Percentiles rank a stretch among this genome's conserved stretches.
Conservation (phyloP, 495 filamentous ascomycete species). For the Neurospora sp. region DNA sequence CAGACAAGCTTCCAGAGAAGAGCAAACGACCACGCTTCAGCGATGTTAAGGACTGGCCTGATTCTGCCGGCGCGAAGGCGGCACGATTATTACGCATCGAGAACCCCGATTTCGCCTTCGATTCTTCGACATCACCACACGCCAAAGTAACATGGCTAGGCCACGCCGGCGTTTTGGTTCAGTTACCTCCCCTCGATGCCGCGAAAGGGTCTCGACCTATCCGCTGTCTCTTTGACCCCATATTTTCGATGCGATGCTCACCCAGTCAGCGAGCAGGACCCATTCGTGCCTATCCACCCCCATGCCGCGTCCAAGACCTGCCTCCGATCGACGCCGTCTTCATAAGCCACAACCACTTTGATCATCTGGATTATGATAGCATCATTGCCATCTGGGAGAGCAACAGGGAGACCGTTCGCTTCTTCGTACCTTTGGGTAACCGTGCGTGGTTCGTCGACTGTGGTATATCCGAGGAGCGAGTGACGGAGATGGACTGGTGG, state of each 20-base stretch:
- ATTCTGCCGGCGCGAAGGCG: conserved; percentile 10
- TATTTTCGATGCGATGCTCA: conserved; percentile 41
- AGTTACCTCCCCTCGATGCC: conserved; percentile 14
- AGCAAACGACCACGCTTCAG: conserved; percentile 2
- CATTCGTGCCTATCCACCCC: conserved; percentile 38
- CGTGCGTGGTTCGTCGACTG: conserved; percentile 25
- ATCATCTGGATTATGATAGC: conserved; percentile 38
- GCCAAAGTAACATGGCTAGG: conserved; percentile 42
- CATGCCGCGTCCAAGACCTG: conserved; percentile 35
- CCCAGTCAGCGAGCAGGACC: conserved; percentile 38
- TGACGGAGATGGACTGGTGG: conserved; percentile 46
- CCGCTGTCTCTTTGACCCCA: conserved; percentile 40
- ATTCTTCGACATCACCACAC: background rate
- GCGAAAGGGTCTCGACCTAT: conserved; percentile 7
- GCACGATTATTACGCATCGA: conserved; percentile 10
- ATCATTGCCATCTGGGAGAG: conserved; percentile 27
- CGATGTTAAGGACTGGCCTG: conserved; percentile 10
- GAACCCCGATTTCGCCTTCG: conserved; percentile 17
- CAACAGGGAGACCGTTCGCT: conserved; percentile 23
- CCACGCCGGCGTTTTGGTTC: conserved; percentile 40
- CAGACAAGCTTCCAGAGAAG: background rate
- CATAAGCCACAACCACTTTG: conserved; percentile 45
- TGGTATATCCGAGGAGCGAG: conserved; percentile 28
- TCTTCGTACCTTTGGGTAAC: conserved; percentile 35
- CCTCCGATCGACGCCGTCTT: conserved; percentile 40